Percentiles rank a stretch among this genome's conserved stretches.
These are phyloP conservation scores for Exophiala alcalophila DNA, from an alignment of 2,329 filamentous ascomycete species.

Conservation along the genomic window DNA sequence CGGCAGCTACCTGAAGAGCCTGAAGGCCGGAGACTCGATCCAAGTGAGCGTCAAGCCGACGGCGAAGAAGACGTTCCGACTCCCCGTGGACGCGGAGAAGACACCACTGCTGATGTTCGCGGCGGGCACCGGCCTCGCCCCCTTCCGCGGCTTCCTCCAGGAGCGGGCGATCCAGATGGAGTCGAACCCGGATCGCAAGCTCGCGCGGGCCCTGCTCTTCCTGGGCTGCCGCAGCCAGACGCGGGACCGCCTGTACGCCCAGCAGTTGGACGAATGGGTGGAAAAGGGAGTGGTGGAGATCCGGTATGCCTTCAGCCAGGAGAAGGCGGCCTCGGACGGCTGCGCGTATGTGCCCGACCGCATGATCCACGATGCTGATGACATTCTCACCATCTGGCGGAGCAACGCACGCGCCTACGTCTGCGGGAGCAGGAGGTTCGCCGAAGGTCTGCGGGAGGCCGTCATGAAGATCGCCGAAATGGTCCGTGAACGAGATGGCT, in stretches of 20 bases:
- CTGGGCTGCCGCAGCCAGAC: slow-evolving; percentile 59
- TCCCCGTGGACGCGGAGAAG: slow-evolving; percentile 40
- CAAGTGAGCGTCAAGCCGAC: slow-evolving; percentile 35
- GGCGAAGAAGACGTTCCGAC: slow-evolving; percentile 42
- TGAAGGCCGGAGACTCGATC: slow-evolving; percentile 35
- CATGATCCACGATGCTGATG: slow-evolving; percentile 46
- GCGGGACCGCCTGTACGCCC: slow-evolving; percentile 59
- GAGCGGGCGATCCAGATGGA: slow-evolving; percentile 43
- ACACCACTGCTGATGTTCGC: slow-evolving; percentile 54
- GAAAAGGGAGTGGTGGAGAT: slow-evolving; percentile 59
- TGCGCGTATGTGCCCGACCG: slow-evolving; percentile 54
- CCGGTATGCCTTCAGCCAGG: slow-evolving; percentile 57
- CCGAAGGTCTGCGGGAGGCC: slow-evolving; percentile 47
- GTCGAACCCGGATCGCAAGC: slow-evolving; percentile 33
- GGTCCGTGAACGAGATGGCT: slow-evolving; percentile 29
- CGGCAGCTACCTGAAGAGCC: slow-evolving; percentile 67
- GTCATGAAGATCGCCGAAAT: slow-evolving; percentile 37
- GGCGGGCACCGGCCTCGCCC: slow-evolving; percentile 52
- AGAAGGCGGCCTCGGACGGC: slow-evolving; percentile 46
- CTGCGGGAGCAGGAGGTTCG: slow-evolving; percentile 59
- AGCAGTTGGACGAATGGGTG: slow-evolving; percentile 54
- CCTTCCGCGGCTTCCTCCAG: slow-evolving; percentile 45
- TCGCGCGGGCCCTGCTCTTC: slow-evolving; percentile 64
- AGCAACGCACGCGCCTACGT: slow-evolving; percentile 58
- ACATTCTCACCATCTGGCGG: slow-evolving; percentile 47